Conservation (phyloP, 768 basidiomycete species). For the Phaffia australis region DNA sequence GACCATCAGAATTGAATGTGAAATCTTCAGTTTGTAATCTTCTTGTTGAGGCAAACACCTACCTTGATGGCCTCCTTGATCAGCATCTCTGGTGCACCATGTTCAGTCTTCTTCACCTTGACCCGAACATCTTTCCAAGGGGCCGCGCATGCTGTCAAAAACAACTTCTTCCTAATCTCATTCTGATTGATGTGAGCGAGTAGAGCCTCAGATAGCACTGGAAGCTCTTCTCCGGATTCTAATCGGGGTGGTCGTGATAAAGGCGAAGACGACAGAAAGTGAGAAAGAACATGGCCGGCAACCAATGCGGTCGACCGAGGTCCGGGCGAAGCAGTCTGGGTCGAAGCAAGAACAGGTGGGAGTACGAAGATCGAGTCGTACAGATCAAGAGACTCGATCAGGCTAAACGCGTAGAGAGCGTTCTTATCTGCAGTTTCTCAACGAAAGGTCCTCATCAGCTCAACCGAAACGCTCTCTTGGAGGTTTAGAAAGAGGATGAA, state of each 20-base stretch:
- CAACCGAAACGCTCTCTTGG: neutral
- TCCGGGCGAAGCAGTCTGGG: neutral
- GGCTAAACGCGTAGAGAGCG: conserved; percentile 59
- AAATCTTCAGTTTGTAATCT: neutral
- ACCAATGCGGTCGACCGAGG: conserved; percentile 43
- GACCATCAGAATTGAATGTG: neutral
- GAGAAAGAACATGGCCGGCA: conserved; percentile 52
- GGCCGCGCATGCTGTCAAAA: conserved; percentile 62
- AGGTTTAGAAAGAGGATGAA: neutral
- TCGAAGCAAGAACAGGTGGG: conserved; percentile 40
- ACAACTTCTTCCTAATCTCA: conserved; percentile 51
- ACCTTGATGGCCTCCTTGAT: conserved; percentile 73
- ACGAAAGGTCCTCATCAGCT: neutral
- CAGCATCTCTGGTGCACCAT: conserved; percentile 54
- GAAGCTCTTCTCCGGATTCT: conserved; percentile 33
- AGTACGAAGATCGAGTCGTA: conserved; percentile 57
- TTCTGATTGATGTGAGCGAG: conserved; percentile 38
- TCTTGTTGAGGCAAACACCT: conserved; percentile 11
- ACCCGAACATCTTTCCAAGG: conserved; percentile 57
- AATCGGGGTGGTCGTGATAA: conserved; percentile 3
- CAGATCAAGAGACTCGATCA: conserved; percentile 64
- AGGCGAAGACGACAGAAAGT: conserved; percentile 34
- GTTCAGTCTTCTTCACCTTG: conserved; percentile 50
- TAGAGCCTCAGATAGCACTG: conserved; percentile 46
- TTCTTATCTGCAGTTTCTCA: conserved; percentile 38